These are phyloP conservation scores for Clarkia xantiana DNA, from an alignment of 345 rosid genomes.

Conservation along the genomic window DNA sequence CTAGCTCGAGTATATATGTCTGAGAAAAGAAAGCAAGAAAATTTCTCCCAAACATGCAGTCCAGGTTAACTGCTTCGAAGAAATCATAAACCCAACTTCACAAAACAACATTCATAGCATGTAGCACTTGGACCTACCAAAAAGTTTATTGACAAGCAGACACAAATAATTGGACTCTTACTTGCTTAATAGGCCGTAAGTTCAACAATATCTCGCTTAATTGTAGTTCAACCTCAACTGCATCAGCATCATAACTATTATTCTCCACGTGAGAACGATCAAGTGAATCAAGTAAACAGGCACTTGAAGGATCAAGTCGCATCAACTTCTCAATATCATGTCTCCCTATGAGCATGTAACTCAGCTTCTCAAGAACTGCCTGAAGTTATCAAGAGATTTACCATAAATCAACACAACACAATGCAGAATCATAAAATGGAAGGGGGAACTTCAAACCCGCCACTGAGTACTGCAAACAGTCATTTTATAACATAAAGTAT, in stretches of 20 bases:
- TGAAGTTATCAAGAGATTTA: conserved; percentile 24
- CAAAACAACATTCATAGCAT: no score
- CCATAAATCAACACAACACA: conserved; percentile 7
- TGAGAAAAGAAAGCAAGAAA: no score
- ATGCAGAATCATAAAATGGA: not conserved
- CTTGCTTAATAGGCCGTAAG: conserved; percentile 85
- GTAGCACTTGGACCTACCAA: no score
- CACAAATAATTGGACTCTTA: no score
- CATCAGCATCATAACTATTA: conserved; percentile 29
- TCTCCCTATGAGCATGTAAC: conserved; percentile 96
- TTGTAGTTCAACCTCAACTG: conserved; percentile 46
- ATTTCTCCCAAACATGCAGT: no score
- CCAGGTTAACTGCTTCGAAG: no score
- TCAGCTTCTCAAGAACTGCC: conserved; percentile 99
- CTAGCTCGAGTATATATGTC: no score
- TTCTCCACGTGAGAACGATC: conserved; percentile 25
- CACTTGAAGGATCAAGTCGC: conserved; percentile 71
- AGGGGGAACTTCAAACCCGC: no score
- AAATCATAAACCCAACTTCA: no score
- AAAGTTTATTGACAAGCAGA: not conserved
- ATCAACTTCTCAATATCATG: conserved; percentile 94
- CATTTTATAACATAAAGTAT: no score
- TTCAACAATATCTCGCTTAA: conserved; percentile 55
- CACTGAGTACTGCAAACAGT: no score
- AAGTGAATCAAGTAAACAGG: conserved; percentile 46